Percentiles rank a stretch among this genome's conserved stretches.
These are phyloP conservation scores for Soucietia sequanensis DNA, from an alignment of 805 yeast genomes.

Conservation along the genomic window DNA sequence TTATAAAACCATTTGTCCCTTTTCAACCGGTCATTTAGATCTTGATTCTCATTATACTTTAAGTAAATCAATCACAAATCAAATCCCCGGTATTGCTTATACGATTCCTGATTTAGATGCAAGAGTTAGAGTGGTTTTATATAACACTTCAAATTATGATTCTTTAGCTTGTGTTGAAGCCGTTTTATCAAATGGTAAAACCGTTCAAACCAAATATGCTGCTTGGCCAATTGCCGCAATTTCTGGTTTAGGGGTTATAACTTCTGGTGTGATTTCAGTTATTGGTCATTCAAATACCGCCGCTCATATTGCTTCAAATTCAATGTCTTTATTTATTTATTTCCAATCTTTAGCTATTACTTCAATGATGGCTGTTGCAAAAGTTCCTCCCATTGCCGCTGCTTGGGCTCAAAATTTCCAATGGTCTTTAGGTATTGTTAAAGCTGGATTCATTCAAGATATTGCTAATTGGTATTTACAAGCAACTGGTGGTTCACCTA, in stretches of 20 bases:
- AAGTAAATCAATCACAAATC: constrained; percentile 36
- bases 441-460: constrained; percentile 70
- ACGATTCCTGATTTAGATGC: constrained; percentile 95
- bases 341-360: constrained; percentile 92
- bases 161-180: constrained; percentile 93
- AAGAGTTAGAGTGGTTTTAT: constrained; percentile 71
- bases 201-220: constrained; percentile 89
- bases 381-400: constrained; percentile 94
- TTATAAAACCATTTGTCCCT: constrained; percentile 65
- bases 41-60: constrained; percentile 52
- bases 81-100: constrained; percentile 82
- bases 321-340: constrained; percentile 87
- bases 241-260: constrained; percentile 81
- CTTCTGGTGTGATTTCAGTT: constrained; percentile 84
- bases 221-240: constrained; percentile 96
- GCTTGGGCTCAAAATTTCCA: constrained; percentile 97
- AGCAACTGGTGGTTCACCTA: constrained; percentile 86
- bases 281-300: constrained; percentile 91
- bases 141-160: constrained; percentile 40
- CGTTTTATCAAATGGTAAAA: constrained; percentile 77
- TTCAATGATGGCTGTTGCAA: constrained; percentile 91
- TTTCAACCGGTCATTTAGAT: constrained; percentile 83
- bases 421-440: constrained; percentile 94
- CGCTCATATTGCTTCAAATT: constrained; percentile 95
- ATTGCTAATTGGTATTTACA: constrained; percentile 94